A percentile compares a stretch with the other conserved stretches of the same genome.
These are phyloP conservation scores for Candida manassasensis DNA, from an alignment of 805 yeast genomes.

Conservation along the genomic window DNA sequence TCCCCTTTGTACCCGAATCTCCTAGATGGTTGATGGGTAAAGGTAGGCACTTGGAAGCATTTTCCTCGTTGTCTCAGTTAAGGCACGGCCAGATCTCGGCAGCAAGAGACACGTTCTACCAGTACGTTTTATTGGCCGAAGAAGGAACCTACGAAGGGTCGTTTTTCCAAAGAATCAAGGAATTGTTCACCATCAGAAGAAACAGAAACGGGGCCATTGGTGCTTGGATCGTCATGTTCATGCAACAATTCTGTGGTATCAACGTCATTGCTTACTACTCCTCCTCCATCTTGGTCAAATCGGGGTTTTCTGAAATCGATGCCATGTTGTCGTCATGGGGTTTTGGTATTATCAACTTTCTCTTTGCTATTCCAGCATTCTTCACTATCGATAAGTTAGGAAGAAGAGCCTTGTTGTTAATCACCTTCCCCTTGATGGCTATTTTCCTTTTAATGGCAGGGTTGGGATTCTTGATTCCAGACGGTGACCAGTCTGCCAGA, in stretches of 20 bases:
- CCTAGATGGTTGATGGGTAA: slow-evolving; percentile 66
- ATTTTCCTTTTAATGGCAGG: slow-evolving; percentile 57
- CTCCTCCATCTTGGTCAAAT: slow-evolving; percentile 64
- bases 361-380: slow-evolving; percentile 80
- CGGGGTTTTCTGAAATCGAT: slow-evolving; percentile 57
- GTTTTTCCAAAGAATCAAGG: slow-evolving; percentile 43
- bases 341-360: slow-evolving; percentile 74
- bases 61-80: slow-evolving; percentile 42
- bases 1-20: slow-evolving; percentile 60
- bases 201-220: slow-evolving; percentile 80
- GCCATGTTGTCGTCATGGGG: slow-evolving; percentile 83
- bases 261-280: slow-evolving; percentile 86
- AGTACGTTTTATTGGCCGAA: slow-evolving; percentile 55
- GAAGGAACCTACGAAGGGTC: slow-evolving; percentile 50
- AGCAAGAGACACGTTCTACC: slow-evolving; percentile 61
- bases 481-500: slow-evolving; percentile 44
- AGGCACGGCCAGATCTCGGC: slow-evolving; percentile 49
- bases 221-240: slow-evolving; percentile 77
- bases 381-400: slow-evolving; percentile 76
- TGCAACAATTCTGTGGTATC: slow-evolving; percentile 90
- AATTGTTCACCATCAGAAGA: slow-evolving; percentile 68
- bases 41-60: slow-evolving; percentile 46
- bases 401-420: slow-evolving; percentile 54
- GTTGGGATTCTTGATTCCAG: slow-evolving; percentile 66
- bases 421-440: slow-evolving; percentile 64